Conservation (phyloP, 1,139 yeast species). For the Suhomyces guaymorum region DNA sequence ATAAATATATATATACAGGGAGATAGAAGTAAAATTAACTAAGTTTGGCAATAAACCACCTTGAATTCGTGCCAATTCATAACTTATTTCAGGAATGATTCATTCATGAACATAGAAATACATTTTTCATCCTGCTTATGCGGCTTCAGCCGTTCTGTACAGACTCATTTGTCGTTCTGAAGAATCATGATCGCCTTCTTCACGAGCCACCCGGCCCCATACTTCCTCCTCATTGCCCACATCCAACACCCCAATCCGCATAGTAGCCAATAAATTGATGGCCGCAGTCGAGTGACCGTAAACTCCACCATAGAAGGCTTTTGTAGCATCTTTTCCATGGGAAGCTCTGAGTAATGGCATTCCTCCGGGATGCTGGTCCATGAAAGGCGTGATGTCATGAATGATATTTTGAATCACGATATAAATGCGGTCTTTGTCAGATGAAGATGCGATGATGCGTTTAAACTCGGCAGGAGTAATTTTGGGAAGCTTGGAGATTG, state of each 20-base stretch:
- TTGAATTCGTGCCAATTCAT: too few relatives aligned
- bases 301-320: conserved; percentile 74
- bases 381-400: conserved; percentile 72
- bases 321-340: conserved; percentile 71
- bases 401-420: conserved; percentile 57
- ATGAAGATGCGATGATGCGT: conserved; percentile 35
- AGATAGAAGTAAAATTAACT: too few relatives aligned
- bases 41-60: too few relatives aligned
- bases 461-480: conserved; percentile 54
- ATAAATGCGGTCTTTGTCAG: conserved; percentile 40
- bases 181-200: conserved; percentile 38
- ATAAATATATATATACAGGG: too few relatives aligned
- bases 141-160: conserved; percentile 49
- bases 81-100: too few relatives aligned
- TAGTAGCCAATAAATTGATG: conserved; percentile 66
- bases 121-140: conserved; percentile 27
- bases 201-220: conserved; percentile 59
- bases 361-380: conserved; percentile 76
- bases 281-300: conserved; percentile 77
- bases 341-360: conserved; percentile 58
- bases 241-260: conserved; percentile 72
- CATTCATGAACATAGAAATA: too few relatives aligned
- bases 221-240: conserved; percentile 84
- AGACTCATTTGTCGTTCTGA: conserved; percentile 26
- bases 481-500: conserved; percentile 65